These are phyloP conservation scores for Chlamydomonas applanata DNA, from an alignment of 139 green algal species.

Conservation along the genomic window DNA sequence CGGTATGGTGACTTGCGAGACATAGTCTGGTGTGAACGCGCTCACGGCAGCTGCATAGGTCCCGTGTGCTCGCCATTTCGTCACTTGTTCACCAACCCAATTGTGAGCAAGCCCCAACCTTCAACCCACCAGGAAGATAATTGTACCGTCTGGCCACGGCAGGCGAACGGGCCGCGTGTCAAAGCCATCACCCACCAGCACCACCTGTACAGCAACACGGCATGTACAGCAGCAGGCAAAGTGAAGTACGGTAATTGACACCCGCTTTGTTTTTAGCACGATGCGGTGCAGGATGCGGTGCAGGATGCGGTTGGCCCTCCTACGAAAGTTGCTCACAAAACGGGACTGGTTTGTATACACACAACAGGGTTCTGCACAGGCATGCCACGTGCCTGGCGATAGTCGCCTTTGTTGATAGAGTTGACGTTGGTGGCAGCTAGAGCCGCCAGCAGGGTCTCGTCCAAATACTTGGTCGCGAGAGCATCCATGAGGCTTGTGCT, in stretches of 20 bases:
- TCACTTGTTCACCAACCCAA: background rate
- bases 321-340: too few species aligned
- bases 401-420: slow-evolving; percentile 58
- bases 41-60: background rate
- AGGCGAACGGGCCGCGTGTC: slow-evolving; percentile 71
- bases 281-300: too few species aligned
- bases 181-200: slow-evolving; percentile 71
- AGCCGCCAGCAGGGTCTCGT: slow-evolving; percentile 42
- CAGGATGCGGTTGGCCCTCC: too few species aligned
- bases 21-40: too few species aligned
- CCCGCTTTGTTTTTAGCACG: too few species aligned
- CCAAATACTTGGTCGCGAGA: slow-evolving; percentile 45
- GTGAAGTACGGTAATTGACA: background rate
- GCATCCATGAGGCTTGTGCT: slow-evolving; percentile 41
- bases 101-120: too few species aligned
- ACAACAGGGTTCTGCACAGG: background rate
- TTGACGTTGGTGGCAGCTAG: slow-evolving; percentile 36
- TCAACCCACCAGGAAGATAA: slow-evolving; percentile 67
- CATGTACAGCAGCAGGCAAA: background rate
- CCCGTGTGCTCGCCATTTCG: background rate
- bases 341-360: slow-evolving; percentile 37
- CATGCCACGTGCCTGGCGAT: slow-evolving; percentile 32
- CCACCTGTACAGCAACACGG: slow-evolving; percentile 49
- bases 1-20: too few species aligned
- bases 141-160: slow-evolving; percentile 62